A percentile compares a stretch with the other conserved stretches of the same genome.
Evolutionary conservation across 306 rosid species (phyloP).

Genomic region (Abrus pulchellus): DNA sequence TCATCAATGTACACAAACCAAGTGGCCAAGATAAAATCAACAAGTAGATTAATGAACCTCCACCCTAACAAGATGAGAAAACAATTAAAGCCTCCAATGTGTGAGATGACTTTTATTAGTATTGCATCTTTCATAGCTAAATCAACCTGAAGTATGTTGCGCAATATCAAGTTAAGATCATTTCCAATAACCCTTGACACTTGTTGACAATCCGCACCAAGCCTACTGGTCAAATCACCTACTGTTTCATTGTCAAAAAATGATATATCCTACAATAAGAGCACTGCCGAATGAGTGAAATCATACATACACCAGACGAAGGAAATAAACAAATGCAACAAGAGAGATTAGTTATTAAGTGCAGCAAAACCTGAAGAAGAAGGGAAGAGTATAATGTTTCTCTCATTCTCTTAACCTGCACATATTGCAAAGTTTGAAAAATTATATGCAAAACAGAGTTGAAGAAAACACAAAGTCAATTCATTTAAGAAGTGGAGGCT

Average conservation of each 20-base stretch:
- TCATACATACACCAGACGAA: slow-evolving; percentile 25
- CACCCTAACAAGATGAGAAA: slow-evolving; percentile 65
- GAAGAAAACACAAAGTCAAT: slow-evolving; percentile 27
- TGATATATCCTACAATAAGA: slow-evolving; percentile 88
- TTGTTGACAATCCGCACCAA: slow-evolving; percentile 99
- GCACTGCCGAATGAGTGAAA: slow-evolving; percentile 59
- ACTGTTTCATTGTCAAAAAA: slow-evolving; percentile 96
- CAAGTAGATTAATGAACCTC: slow-evolving; percentile 85
- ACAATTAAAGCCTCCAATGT: slow-evolving; percentile 40
- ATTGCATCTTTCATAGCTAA: slow-evolving; percentile 33
- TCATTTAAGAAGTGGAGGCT: slow-evolving; percentile 1
- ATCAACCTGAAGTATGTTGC: slow-evolving; percentile 87
- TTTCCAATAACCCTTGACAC: slow-evolving; percentile 95
- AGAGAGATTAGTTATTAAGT: slow-evolving; percentile 35
- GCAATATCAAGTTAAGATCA: slow-evolving; percentile 94
- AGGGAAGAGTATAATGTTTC: slow-evolving; percentile 92
- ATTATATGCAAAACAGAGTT: slow-evolving; percentile 21
- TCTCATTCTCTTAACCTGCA: slow-evolving; percentile 96
- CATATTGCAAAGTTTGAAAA: slow-evolving; percentile 34
- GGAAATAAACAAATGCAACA: slow-evolving; percentile 39
- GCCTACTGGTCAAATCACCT: slow-evolving; percentile 98
- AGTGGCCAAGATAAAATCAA: slow-evolving; percentile 88
- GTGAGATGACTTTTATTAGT: slow-evolving; percentile 27
- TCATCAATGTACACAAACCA: slow-evolving; percentile 79
- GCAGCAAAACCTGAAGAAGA: slow-evolving; percentile 80